Conservation (phyloP, 192 early-diverging fungal species). For the Chytriomyces sp. region DNA sequence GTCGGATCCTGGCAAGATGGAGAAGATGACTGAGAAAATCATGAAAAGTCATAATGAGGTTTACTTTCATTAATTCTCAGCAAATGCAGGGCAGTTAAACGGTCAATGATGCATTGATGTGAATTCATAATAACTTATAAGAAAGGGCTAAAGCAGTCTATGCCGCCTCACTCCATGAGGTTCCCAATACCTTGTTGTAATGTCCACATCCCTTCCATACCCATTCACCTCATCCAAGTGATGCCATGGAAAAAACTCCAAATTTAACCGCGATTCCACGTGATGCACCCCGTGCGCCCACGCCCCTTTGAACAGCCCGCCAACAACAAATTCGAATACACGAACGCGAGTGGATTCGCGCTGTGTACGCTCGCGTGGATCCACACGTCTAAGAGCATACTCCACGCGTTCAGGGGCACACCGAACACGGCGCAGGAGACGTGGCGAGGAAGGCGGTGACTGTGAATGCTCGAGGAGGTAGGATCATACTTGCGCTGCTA, state of each 20-base stretch:
- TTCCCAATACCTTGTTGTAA: not conserved
- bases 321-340: not conserved
- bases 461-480: not conserved
- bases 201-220: not conserved
- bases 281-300: not conserved
- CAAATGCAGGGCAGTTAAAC: not conserved
- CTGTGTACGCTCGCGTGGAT: not conserved
- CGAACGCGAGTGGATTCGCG: not conserved
- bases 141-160: too few relatives aligned
- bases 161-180: not conserved
- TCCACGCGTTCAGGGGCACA: not conserved
- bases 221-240: not conserved
- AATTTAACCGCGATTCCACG: not conserved
- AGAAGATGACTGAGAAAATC: too few relatives aligned
- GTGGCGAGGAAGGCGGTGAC: not conserved
- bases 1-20: too few relatives aligned
- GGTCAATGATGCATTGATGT: not conserved
- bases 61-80: not conserved
- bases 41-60: too few relatives aligned
- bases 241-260: not conserved
- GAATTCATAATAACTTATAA: not conserved
- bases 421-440: not conserved
- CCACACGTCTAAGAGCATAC: not conserved
- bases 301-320: not conserved
- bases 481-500: not conserved